A percentile compares a stretch with the other conserved stretches of the same genome.
These are phyloP conservation scores for Trapa bicornis DNA, from an alignment of 345 rosid species.

Conservation along the genomic window DNA sequence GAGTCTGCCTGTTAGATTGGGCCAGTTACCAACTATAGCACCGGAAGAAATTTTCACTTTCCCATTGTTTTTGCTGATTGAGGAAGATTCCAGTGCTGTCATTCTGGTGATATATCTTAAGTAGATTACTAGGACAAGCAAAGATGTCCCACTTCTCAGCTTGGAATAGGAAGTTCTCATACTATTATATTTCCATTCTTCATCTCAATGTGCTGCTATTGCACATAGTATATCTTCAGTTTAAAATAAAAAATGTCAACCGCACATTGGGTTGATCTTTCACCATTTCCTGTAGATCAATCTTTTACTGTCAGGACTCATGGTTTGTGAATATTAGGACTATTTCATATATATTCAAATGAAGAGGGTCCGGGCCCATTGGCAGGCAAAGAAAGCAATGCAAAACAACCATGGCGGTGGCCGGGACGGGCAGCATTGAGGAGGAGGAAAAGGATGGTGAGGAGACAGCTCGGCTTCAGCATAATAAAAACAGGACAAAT, in stretches of 20 bases:
- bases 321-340: too few species aligned
- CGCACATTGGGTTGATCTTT: too few species aligned
- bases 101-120: not conserved
- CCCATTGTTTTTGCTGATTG: not conserved
- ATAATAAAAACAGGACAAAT: too few species aligned
- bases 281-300: too few species aligned
- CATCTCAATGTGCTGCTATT: too few species aligned
- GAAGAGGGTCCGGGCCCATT: too few species aligned
- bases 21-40: not conserved
- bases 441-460: not conserved
- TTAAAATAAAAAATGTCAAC: too few species aligned
- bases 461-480: not conserved
- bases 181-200: not conserved
- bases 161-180: not conserved
- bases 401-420: too few species aligned
- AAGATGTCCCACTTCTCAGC: not conserved
- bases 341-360: too few species aligned
- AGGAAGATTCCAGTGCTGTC: not conserved
- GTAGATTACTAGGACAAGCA: not conserved
- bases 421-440: too few species aligned
- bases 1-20: not conserved
- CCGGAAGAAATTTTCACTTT: not conserved
- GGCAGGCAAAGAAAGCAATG: too few species aligned
- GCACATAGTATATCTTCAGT: too few species aligned
- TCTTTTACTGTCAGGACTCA: not conserved